Evolutionary conservation across 1,139 yeast genomes (phyloP).

Genomic region (Sugiyamaella novakii): DNA sequence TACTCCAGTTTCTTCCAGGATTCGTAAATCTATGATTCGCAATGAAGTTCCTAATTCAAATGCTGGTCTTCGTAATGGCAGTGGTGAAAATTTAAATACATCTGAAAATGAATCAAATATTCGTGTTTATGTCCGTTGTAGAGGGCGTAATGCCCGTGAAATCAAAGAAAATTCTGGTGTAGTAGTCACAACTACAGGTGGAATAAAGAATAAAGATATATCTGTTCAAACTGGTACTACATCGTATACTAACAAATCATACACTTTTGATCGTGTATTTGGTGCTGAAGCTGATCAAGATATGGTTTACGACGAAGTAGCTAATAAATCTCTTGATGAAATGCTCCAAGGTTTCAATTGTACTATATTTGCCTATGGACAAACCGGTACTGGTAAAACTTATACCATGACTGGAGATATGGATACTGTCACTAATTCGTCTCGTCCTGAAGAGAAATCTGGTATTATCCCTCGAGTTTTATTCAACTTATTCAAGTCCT

Average conservation of each 20-base stretch:
- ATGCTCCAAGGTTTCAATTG: slow-evolving; percentile 49
- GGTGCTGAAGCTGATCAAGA: slow-evolving; percentile 72
- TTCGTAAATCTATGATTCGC: slow-evolving; percentile 13
- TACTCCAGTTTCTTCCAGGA: neutral
- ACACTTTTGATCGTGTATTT: slow-evolving; percentile 66
- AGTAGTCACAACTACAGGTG: slow-evolving; percentile 47
- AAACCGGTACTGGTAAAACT: slow-evolving; percentile 88
- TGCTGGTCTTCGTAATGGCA: neutral
- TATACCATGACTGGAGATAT: slow-evolving; percentile 81
- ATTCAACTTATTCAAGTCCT: slow-evolving; percentile 27
- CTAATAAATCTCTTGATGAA: slow-evolving; percentile 46
- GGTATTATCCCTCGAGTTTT: slow-evolving; percentile 74
- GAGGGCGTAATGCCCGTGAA: slow-evolving; percentile 69
- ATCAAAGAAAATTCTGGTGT: slow-evolving; percentile 64
- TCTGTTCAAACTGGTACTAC: slow-evolving; percentile 39
- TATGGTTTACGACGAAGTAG: slow-evolving; percentile 58
- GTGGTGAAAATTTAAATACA: neutral
- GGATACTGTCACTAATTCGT: slow-evolving; percentile 44
- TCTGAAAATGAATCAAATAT: slow-evolving; percentile 50
- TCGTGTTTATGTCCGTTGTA: slow-evolving; percentile 76
- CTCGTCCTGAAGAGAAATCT: slow-evolving; percentile 48
- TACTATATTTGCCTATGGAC: slow-evolving; percentile 84
- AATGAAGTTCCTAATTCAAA: slow-evolving; percentile 11
- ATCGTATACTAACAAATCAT: slow-evolving; percentile 47
- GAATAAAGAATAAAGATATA: slow-evolving; percentile 34